Percentiles rank a stretch among this genome's conserved stretches.
Conservation (phyloP, 2,329 filamentous ascomycete species). For the Coniochaeta ligniaria region DNA sequence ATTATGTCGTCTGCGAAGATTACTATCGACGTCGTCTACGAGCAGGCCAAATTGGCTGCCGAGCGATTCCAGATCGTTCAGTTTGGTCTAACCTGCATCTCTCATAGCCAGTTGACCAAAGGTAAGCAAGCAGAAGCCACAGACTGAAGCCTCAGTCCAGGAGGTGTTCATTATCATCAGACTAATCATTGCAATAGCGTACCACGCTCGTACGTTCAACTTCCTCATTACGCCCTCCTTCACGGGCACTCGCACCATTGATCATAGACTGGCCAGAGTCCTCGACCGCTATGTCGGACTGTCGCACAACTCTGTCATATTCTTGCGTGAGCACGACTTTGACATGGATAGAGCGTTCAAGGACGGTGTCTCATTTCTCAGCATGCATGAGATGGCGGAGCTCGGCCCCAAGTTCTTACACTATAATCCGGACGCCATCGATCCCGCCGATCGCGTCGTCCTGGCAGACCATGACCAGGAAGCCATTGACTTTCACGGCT, state of each 20-base stretch:
- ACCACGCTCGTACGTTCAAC: conserved; percentile 21
- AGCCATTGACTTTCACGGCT: conserved; percentile 9
- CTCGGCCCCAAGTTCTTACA: conserved; percentile 5
- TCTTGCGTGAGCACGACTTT: conserved; percentile 20
- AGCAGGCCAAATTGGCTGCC: conserved; percentile 18
- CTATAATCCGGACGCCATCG: background rate
- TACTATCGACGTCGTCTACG: conserved; percentile 17
- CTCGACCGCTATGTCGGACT: conserved; percentile 20
- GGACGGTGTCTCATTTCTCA: conserved; percentile 24
- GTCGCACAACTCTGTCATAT: conserved; percentile 19
- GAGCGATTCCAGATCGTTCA: conserved; percentile 24
- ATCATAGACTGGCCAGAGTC: conserved; percentile 10
- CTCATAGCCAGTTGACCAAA: conserved; percentile 5
- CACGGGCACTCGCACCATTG: conserved; percentile 2
- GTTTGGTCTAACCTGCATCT: conserved; percentile 27
- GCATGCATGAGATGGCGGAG: conserved; percentile 12
- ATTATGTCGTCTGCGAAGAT: conserved; percentile 2
- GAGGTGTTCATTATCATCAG: background rate
- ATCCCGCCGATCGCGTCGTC: conserved; percentile 3
- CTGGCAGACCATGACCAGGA: conserved; percentile 3
- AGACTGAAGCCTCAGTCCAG: background rate
- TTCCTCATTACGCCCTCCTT: conserved; percentile 23
- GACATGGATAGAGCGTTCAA: conserved; percentile 16
- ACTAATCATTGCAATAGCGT: background rate
- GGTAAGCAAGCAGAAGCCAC: conserved; percentile 4